Percentiles rank a stretch among this genome's conserved stretches.
These are phyloP conservation scores for Mastigamoeba balamuthi DNA, from an alignment of 78 protist species.

Conservation along the genomic window DNA sequence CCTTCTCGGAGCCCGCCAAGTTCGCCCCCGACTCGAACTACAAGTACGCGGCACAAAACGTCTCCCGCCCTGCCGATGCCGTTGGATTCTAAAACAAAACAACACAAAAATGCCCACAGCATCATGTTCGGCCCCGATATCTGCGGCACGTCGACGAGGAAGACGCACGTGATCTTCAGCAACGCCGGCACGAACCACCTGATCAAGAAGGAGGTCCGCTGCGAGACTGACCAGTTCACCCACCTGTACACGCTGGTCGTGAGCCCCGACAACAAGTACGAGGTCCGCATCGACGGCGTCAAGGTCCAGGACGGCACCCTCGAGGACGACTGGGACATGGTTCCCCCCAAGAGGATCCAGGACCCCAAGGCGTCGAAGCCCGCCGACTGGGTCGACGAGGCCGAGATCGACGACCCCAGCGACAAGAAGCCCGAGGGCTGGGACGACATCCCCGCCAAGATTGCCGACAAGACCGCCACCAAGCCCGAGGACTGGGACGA, in stretches of 20 bases:
- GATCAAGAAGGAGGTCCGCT: conserved; percentile 59
- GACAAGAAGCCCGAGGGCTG: conserved; percentile 85
- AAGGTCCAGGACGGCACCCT: conserved; percentile 72
- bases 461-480: conserved; percentile 83
- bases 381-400: conserved; percentile 91
- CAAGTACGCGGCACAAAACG: conserved; percentile 3
- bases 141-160: conserved; percentile 68
- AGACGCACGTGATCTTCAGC: conserved; percentile 79
- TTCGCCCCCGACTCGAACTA: conserved; percentile 78
- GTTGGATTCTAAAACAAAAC: background rate
- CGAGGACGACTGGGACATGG: conserved; percentile 77
- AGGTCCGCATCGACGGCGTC: conserved; percentile 75
- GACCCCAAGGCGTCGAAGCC: conserved; percentile 86
- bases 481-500: conserved; percentile 98
- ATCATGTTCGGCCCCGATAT: conserved; percentile 96
- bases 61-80: background rate
- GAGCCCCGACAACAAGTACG: conserved; percentile 87
- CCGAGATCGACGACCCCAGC: conserved; percentile 78
- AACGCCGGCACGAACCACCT: conserved; percentile 79
- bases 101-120: no score
- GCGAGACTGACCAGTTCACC: conserved; percentile 74
- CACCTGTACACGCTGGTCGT: conserved; percentile 96
- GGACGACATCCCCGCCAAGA: conserved; percentile 75
- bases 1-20: conserved; percentile 22
- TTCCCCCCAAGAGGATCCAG: conserved; percentile 74